Evolutionary conservation across 257 asterid genomes (phyloP), one percentile per base, ranked within the genome.

Genomic region (Solanum paucissectum): DNA sequence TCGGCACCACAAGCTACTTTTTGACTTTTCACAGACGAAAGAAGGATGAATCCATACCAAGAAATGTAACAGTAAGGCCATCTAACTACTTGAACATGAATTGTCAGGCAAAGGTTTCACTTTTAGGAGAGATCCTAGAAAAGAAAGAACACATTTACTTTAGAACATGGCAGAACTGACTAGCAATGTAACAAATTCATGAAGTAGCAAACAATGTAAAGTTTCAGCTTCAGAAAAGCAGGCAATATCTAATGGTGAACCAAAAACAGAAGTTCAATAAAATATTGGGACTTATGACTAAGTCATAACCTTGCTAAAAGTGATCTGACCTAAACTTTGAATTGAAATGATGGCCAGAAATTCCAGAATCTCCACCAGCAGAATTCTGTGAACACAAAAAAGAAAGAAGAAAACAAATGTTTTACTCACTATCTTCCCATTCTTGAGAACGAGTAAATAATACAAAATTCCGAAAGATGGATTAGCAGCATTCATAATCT

Each of bases 331-430:
- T 89, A 89, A 93, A 93, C 86, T 91, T 92, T 88, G 97, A 92
- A 90, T 95, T 97, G 90, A 95, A 93, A 91, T 97, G 99, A 85
- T 91, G 92, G 75, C 99, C 98, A 62, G 98, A 94, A 90, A 91
- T 90, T 87, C 98, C 99, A 32, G 99, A 97, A 90, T 86, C 94
- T 55, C 98, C 99, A 89, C 99, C 99, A 89, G 96, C 98, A 42
- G 99, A 97, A 83, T 97, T 97, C 99, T 97, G 89, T 88, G 60
- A 90, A 86, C 89, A 93, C 69, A 23, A 72, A 25, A 88, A 85
- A 73, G 18, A 88, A 83, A 79, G 84, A 84, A 77, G 88, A 73
- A 33, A 52, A 83, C 71, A 86, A 4, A 34, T 79, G 66, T 27
- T 79, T 3, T 44, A 79, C 66, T 76, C 10, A 79, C 66, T 79